Evolutionary conservation across 192 early-diverging fungal genomes (phyloP), one percentile per base, ranked within the genome.

Genomic region (Coemansia sp.): DNA sequence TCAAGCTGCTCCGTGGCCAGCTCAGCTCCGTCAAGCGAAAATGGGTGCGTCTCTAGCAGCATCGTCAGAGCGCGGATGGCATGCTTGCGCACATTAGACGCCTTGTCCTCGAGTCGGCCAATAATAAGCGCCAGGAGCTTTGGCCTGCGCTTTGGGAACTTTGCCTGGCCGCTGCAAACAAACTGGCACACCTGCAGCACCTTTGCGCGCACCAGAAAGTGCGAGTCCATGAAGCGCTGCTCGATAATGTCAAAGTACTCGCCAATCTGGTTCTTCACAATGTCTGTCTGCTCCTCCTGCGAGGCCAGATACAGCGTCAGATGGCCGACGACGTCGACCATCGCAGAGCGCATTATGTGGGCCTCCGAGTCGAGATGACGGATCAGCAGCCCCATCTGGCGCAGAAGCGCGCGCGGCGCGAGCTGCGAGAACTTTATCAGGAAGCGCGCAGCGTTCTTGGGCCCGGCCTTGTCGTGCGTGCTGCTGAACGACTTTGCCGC

Each of bases 181-280:
- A 87, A 88, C 25, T 86, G 73, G 29, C 91, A 85, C 14, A 92
- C 86, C 67, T 98, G 93, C 25, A 99, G 71, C 0, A 97, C 86
- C 75, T 95, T 95, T 22, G 87, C 85, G 27, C 98, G 88, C 3
- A 90, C 87, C 72, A 87, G 89, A n/a, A 86, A 86, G 62, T 87
- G 92, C n/a, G 81, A 78, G 71, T 99, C 98, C 64, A 90, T 85
- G 78, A 95, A 93, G 11, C 96, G 85, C 69, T 98, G 93, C 62
- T 93, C 85, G 52, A 99, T 67, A 59, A 95, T 85, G 66, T 96
- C 93, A 75, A 93, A 97, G 64, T 92, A 95, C 39, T 87, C 84
- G 51, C 87, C 84, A 53, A 98, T 83, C 70, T 91, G 88, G 58
- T 85, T 83, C 62, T 83, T 80, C 29, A 83, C 81, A 19, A 83